These are phyloP conservation scores for Phytophthora citricola DNA, from an alignment of 352 stramenopile genomes.

Conservation along the genomic window DNA sequence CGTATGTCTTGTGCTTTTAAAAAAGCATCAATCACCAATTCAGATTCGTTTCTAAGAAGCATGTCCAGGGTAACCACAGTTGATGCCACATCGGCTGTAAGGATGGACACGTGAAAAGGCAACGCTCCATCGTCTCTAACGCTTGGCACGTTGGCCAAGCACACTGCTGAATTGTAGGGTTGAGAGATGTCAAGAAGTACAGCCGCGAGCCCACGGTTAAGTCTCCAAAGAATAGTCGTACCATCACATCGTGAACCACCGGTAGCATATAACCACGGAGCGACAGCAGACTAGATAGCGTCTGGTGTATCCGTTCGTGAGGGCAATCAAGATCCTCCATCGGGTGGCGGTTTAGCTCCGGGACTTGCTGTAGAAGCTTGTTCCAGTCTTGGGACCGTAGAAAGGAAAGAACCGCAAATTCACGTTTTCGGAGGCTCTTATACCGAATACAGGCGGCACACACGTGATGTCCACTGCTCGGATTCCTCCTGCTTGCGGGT, in stretches of 20 bases:
- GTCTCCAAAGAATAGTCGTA: too few species aligned
- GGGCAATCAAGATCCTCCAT: constrained; percentile 1
- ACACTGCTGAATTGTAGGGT: too few species aligned
- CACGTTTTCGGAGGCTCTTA: background rate
- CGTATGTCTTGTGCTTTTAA: too few species aligned
- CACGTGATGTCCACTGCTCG: background rate
- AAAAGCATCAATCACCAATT: too few species aligned
- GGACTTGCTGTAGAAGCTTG: background rate
- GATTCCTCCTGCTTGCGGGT: background rate
- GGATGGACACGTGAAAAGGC: too few species aligned
- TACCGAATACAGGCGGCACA: background rate
- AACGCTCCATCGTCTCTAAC: too few species aligned
- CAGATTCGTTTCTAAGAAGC: too few species aligned
- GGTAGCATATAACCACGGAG: background rate
- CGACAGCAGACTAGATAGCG: background rate
- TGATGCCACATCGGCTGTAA: too few species aligned
- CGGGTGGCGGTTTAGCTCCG: background rate
- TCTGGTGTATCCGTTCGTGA: background rate
- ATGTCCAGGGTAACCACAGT: too few species aligned
- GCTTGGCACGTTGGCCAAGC: too few species aligned
- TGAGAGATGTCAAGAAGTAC: background rate
- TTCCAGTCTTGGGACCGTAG: too few species aligned
- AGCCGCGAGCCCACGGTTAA: background rate
- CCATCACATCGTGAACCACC: constrained; percentile 1
- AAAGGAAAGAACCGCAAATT: background rate